phyloP scores from a whole-genome alignment of 2,329 filamentous ascomycete genomes.

The Xylaria sp. region DNA sequence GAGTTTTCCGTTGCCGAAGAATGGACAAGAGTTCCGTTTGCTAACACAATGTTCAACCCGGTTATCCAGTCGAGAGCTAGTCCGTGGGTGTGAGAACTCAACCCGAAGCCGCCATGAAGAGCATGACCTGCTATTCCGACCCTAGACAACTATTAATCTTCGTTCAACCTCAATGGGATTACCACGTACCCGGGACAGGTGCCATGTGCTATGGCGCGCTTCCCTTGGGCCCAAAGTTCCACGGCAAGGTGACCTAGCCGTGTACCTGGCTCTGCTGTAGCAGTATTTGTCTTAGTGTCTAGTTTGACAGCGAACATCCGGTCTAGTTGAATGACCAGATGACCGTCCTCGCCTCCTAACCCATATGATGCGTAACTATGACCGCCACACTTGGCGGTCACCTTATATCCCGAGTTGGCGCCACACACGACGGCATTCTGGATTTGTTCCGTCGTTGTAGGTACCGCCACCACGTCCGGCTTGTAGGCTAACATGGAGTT shows the following conservation, averaged over 20 bases:
- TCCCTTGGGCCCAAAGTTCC: slow-evolving; percentile 50
- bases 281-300: slow-evolving; percentile 54
- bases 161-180: background rate
- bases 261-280: slow-evolving; percentile 57
- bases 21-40: slow-evolving; percentile 49
- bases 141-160: slow-evolving; percentile 40
- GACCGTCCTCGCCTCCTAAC: slow-evolving; percentile 58
- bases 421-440: slow-evolving; percentile 59
- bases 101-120: slow-evolving; percentile 53
- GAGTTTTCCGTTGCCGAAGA: slow-evolving; percentile 48
- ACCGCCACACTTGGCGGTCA: slow-evolving; percentile 60
- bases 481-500: slow-evolving; percentile 47
- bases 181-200: slow-evolving; percentile 53
- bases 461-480: slow-evolving; percentile 57
- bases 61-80: slow-evolving; percentile 59
- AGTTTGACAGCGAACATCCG: slow-evolving; percentile 56
- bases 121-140: slow-evolving; percentile 54
- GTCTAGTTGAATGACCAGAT: slow-evolving; percentile 59
- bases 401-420: slow-evolving; percentile 54
- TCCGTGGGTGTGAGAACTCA: slow-evolving; percentile 57
- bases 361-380: slow-evolving; percentile 61
- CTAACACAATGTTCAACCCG: slow-evolving; percentile 48
- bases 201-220: slow-evolving; percentile 53
- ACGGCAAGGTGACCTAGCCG: slow-evolving; percentile 56
- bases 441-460: slow-evolving; percentile 56